Conservation (phyloP, 2,329 filamentous ascomycete genomes). For the Penicillium polonicum region DNA sequence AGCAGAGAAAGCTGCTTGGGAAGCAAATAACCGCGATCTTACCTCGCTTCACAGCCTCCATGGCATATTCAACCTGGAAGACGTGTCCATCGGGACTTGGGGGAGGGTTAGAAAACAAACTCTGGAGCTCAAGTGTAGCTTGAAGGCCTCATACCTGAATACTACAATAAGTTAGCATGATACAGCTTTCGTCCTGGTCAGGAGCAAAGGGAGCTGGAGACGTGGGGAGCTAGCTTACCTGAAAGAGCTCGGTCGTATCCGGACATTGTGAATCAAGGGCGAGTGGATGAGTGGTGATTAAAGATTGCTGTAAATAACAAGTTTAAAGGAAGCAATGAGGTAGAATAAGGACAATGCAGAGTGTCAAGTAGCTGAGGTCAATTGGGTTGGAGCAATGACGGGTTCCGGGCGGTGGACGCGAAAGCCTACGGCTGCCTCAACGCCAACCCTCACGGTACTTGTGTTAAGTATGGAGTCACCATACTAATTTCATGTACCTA, state of each 20-base stretch:
- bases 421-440: conserved; percentile 26
- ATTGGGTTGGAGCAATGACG: conserved; percentile 27
- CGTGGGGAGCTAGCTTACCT: conserved; percentile 58
- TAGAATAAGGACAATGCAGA: conserved; percentile 9
- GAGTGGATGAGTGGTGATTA: background rate
- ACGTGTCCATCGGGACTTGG: conserved; percentile 95
- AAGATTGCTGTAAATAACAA: background rate
- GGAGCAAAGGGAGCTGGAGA: conserved; percentile 33
- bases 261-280: conserved; percentile 57
- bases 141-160: conserved; percentile 64
- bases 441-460: background rate
- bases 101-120: conserved; percentile 46
- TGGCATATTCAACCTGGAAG: conserved; percentile 99
- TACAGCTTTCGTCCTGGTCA: conserved; percentile 20
- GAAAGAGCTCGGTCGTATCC: conserved; percentile 99
- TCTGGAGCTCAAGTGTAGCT: conserved; percentile 14
- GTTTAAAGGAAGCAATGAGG: conserved; percentile 3
- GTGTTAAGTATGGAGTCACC: background rate
- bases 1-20: conserved; percentile 3
- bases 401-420: conserved; percentile 29
- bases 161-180: conserved; percentile 59
- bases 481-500: conserved; percentile 8
- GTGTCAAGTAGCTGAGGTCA: conserved; percentile 15
- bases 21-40: conserved; percentile 24
- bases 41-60: conserved; percentile 99